phyloP scores from a whole-genome alignment of 169 alveolate genomes.

The Eimeria necatrix region DNA sequence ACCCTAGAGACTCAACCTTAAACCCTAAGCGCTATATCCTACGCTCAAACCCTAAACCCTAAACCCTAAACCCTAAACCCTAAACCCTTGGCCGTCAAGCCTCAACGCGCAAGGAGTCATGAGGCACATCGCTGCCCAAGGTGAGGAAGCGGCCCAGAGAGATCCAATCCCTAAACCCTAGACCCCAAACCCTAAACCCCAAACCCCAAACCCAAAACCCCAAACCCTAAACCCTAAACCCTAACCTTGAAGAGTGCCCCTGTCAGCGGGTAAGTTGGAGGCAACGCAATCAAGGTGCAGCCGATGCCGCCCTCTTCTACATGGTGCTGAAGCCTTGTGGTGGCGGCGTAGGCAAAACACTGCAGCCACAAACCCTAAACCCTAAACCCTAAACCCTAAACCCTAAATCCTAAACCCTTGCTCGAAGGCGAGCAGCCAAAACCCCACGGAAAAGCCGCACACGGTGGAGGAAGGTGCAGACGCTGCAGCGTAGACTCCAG shows the following conservation, averaged over 20 bases:
- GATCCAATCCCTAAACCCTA: not conserved
- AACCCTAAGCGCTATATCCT: not conserved
- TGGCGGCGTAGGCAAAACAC: conserved; percentile 60
- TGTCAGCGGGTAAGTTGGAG: conserved; percentile 43
- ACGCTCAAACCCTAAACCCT: too few relatives aligned
- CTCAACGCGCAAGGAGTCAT: too few relatives aligned
- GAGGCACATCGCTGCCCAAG: too few relatives aligned
- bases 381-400: conserved; percentile 36
- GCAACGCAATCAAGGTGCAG: conserved; percentile 58
- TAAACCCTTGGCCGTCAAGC: too few relatives aligned
- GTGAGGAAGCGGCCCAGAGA: too few relatives aligned
- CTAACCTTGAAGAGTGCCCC: conserved; percentile 48
- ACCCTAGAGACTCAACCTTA: too few relatives aligned
- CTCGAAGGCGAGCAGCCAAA: not conserved
- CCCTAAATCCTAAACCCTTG: not conserved
- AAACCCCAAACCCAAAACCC: conserved; percentile 15
- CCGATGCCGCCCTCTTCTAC: conserved; percentile 69
- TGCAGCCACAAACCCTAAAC: conserved; percentile 23
- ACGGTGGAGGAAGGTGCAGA: too few relatives aligned
- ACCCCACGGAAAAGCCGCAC: not conserved
- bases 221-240: conserved; percentile 6
- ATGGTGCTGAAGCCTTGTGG: conserved; percentile 27
- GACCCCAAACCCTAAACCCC: not conserved
- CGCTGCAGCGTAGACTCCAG: not conserved
- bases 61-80: too few relatives aligned